Evolutionary conservation across 2,329 filamentous ascomycete genomes (phyloP).

Genomic region (Aspergillus neoniger): DNA sequence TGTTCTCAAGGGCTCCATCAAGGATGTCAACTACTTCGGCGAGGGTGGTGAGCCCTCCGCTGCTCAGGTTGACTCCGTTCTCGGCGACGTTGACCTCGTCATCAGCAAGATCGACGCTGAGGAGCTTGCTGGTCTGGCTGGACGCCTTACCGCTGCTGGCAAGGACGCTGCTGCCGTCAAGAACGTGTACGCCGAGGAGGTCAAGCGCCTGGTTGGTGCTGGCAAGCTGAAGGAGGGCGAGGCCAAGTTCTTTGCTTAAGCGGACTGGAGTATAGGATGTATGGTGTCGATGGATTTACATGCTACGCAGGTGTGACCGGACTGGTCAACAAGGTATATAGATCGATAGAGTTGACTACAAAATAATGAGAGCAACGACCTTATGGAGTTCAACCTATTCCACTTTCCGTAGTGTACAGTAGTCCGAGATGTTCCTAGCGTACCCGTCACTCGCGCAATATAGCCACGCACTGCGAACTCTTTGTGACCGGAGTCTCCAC

Average conservation of each 20-base stretch:
- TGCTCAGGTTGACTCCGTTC: constrained; percentile 75
- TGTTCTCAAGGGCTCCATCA: constrained; percentile 87
- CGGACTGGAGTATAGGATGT: not conserved
- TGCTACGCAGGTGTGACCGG: not conserved
- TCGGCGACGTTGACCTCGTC: constrained; percentile 82
- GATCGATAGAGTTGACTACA: constrained; percentile 15
- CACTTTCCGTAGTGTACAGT: not conserved
- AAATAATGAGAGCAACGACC: constrained; percentile 18
- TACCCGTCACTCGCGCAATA: too few species aligned
- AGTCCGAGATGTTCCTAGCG: not conserved
- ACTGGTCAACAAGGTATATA: constrained; percentile 11
- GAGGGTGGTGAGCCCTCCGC: constrained; percentile 69
- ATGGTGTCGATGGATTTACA: constrained; percentile 1
- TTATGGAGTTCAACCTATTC: constrained; percentile 8
- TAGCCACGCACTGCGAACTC: too few species aligned
- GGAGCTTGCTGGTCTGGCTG: constrained; percentile 80
- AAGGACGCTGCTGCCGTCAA: constrained; percentile 85
- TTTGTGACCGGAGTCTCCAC: too few species aligned
- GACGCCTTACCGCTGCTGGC: constrained; percentile 73
- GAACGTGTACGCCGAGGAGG: constrained; percentile 75
- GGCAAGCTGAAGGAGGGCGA: constrained; percentile 88
- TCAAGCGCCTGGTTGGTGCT: constrained; percentile 72
- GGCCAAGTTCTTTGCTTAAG: constrained; percentile 58
- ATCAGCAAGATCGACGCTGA: constrained; percentile 88
- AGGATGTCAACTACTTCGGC: constrained; percentile 97